Evolutionary conservation across 441 rosid genomes (phyloP).

Genomic region (Croton laevigatus): DNA sequence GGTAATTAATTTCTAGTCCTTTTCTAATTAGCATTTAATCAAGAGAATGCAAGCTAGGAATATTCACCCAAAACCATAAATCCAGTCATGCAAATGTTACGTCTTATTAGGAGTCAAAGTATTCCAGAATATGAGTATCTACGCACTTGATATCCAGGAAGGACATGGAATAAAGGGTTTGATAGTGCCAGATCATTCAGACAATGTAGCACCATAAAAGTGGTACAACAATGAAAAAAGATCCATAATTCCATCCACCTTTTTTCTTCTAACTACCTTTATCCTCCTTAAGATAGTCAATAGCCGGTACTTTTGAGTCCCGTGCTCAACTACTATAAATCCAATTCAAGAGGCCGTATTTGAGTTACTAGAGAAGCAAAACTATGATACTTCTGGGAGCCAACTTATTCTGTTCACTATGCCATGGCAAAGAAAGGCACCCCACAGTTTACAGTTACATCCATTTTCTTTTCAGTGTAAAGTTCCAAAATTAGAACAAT

Average conservation of each 20-base stretch:
- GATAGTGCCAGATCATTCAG: background rate
- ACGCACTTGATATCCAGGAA: background rate
- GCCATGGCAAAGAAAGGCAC: background rate
- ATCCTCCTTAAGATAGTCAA: background rate
- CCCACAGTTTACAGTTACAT: background rate
- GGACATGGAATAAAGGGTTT: background rate
- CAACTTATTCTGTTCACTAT: background rate
- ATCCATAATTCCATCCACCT: no score
- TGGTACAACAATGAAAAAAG: no score
- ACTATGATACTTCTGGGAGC: background rate
- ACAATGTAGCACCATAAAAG: background rate
- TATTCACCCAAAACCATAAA: background rate
- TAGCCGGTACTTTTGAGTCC: background rate
- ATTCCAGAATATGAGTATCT: background rate
- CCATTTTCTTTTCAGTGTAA: background rate
- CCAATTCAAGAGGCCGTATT: background rate
- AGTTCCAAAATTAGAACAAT: background rate
- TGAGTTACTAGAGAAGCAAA: constrained; percentile 1
- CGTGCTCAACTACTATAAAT: background rate
- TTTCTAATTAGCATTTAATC: background rate
- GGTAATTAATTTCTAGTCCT: background rate
- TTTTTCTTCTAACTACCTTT: background rate
- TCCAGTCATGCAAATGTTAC: background rate
- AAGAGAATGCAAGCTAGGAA: background rate
- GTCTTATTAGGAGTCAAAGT: constrained; percentile 5